Percentiles rank a stretch among this genome's conserved stretches.
Evolutionary conservation across 768 basidiomycete species (phyloP).

Genomic region (Boletus edulis): DNA sequence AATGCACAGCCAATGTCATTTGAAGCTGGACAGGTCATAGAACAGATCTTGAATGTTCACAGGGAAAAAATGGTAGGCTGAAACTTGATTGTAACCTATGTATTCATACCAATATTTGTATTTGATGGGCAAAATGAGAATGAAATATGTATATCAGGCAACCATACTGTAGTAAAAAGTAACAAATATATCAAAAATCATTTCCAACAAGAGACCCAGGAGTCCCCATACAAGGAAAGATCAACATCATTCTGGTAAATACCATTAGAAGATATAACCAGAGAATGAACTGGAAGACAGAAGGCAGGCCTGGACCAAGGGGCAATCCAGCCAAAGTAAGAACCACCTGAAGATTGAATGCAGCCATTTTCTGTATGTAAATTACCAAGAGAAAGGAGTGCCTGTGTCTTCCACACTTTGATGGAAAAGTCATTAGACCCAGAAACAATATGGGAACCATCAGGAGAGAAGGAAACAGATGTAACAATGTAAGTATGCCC

Average conservation of each 20-base stretch:
- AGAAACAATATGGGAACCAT: too few relatives aligned
- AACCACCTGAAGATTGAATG: neutral
- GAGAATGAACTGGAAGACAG: neutral
- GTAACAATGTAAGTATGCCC: too few relatives aligned
- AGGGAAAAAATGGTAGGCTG: too few relatives aligned
- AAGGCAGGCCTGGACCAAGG: neutral
- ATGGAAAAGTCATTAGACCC: neutral
- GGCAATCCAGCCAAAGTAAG: neutral
- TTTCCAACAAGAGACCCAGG: neutral
- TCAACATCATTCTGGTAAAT: neutral
- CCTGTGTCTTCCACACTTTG: neutral
- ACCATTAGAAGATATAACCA: neutral
- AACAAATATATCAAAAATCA: neutral
- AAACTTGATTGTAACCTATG: too few relatives aligned
- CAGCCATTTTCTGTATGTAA: neutral
- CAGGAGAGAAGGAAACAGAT: too few relatives aligned
- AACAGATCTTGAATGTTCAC: constrained; percentile 43
- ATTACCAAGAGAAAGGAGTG: neutral
- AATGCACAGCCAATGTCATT: constrained; percentile 53
- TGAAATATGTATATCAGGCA: too few relatives aligned
- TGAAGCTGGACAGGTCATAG: constrained; percentile 40
- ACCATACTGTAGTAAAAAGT: too few relatives aligned
- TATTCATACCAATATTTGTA: too few relatives aligned
- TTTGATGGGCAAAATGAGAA: too few relatives aligned
- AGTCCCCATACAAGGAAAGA: neutral